Conservation (phyloP, 495 filamentous ascomycete genomes). For the Cairneyella variabilis region DNA sequence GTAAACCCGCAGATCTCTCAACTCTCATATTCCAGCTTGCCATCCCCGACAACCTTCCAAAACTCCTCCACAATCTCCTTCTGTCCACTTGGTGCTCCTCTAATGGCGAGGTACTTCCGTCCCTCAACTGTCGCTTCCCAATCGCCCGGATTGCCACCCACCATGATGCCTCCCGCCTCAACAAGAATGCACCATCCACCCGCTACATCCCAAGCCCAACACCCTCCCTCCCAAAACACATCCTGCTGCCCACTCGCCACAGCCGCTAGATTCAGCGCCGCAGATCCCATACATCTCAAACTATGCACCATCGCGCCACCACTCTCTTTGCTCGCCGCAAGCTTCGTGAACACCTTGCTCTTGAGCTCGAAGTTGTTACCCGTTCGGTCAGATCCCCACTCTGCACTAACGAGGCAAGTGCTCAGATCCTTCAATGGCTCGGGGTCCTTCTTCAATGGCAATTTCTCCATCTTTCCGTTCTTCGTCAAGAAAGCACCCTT, state of each 20-base stretch:
- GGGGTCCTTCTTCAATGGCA: slow-evolving; percentile 53
- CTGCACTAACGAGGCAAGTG: slow-evolving; percentile 63
- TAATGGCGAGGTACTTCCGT: slow-evolving; percentile 73
- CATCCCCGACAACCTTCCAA: slow-evolving; percentile 50
- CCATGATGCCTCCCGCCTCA: slow-evolving; percentile 82
- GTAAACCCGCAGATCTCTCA: no score
- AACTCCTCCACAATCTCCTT: slow-evolving; percentile 78
- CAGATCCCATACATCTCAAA: slow-evolving; percentile 69
- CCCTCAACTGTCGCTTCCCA: slow-evolving; percentile 75
- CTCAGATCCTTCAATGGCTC: slow-evolving; percentile 55
- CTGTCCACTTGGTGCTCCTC: slow-evolving; percentile 63
- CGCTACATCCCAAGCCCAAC: slow-evolving; percentile 93
- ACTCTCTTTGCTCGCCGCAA: slow-evolving; percentile 56
- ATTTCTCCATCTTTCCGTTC: slow-evolving; percentile 28
- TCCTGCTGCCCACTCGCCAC: slow-evolving; percentile 78
- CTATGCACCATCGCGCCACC: slow-evolving; percentile 85
- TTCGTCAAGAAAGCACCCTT: slow-evolving; percentile 61
- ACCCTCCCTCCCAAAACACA: slow-evolving; percentile 90
- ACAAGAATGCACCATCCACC: slow-evolving; percentile 85
- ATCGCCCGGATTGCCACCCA: slow-evolving; percentile 69
- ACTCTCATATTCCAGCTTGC: slow-evolving; percentile 17
- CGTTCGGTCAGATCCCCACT: slow-evolving; percentile 73
- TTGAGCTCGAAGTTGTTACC: slow-evolving; percentile 78
- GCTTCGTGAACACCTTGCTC: slow-evolving; percentile 59
- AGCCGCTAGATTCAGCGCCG: slow-evolving; percentile 80